phyloP scores from a whole-genome alignment of 2,329 filamentous ascomycete species.

The Graphium sp. region DNA sequence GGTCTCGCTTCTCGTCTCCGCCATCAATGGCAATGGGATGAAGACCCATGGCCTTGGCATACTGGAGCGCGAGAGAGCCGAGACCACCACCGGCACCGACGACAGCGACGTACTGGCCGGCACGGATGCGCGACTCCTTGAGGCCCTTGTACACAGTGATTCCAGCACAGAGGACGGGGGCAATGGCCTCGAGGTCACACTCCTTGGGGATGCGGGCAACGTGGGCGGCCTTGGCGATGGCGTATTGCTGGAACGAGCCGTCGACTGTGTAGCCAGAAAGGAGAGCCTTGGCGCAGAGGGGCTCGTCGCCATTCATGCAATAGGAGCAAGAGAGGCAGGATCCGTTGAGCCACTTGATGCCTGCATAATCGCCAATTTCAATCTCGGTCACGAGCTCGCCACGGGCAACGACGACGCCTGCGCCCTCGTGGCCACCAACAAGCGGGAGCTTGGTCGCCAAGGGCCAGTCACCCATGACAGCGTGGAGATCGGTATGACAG shows the following conservation, averaged over 20 bases:
- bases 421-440: slow-evolving; percentile 67
- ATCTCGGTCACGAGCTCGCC: slow-evolving; percentile 65
- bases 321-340: slow-evolving; percentile 71
- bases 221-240: slow-evolving; percentile 71
- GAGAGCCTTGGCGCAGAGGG: slow-evolving; percentile 57
- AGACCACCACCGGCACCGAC: slow-evolving; percentile 78
- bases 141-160: slow-evolving; percentile 86
- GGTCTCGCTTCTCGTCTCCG: slow-evolving; percentile 62
- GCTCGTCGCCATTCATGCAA: slow-evolving; percentile 68
- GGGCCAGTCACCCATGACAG: slow-evolving; percentile 83
- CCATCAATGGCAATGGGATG: slow-evolving; percentile 67
- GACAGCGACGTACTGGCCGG: slow-evolving; percentile 67
- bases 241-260: slow-evolving; percentile 86
- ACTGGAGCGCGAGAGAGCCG: slow-evolving; percentile 66
- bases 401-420: slow-evolving; percentile 65
- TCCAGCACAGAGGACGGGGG: slow-evolving; percentile 70
- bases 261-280: slow-evolving; percentile 89
- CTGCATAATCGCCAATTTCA: slow-evolving; percentile 68
- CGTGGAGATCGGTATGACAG: slow-evolving; percentile 72
- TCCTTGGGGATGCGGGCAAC: slow-evolving; percentile 69
- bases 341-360: slow-evolving; percentile 88
- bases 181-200: slow-evolving; percentile 56
- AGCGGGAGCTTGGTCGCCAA: slow-evolving; percentile 67
- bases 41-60: slow-evolving; percentile 81
- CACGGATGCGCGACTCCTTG: slow-evolving; percentile 61